Conservation (phyloP, 2,329 filamentous ascomycete genomes). For the Sphaceloma murrayae region DNA sequence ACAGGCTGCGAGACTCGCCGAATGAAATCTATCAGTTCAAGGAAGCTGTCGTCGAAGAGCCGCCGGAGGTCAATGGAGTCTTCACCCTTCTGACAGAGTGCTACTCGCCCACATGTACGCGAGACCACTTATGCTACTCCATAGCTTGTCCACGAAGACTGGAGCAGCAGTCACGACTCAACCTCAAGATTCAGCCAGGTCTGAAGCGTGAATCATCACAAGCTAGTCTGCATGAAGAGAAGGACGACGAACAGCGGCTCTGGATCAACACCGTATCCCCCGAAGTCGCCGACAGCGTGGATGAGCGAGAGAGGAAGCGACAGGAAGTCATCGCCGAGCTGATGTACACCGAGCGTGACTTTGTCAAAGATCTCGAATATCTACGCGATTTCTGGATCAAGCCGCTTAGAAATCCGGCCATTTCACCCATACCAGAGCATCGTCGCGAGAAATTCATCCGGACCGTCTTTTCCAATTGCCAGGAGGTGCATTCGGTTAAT, state of each 20-base stretch:
- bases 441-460: constrained; percentile 83
- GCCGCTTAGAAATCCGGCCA: constrained; percentile 65
- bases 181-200: constrained; percentile 84
- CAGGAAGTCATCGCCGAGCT: constrained; percentile 97
- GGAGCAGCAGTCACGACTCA: constrained; percentile 89
- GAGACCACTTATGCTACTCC: constrained; percentile 92
- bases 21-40: constrained; percentile 95
- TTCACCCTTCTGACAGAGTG: constrained; percentile 95
- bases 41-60: constrained; percentile 80
- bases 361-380: constrained; percentile 97
- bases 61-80: constrained; percentile 82
- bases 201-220: constrained; percentile 63
- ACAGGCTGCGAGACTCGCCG: constrained; percentile 84
- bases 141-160: constrained; percentile 90
- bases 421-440: constrained; percentile 79
- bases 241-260: constrained; percentile 90
- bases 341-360: constrained; percentile 97
- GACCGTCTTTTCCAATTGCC: constrained; percentile 90
- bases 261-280: constrained; percentile 99
- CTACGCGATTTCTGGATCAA: constrained; percentile 98
- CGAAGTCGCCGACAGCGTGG: constrained; percentile 81
- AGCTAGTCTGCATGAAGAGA: constrained; percentile 64
- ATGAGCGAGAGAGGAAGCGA: constrained; percentile 88
- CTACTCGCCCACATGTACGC: constrained; percentile 93
- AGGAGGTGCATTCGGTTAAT: constrained; percentile 90